Percentiles rank a stretch among this genome's conserved stretches.
Evolutionary conservation across 2,329 filamentous ascomycete species (phyloP).

Genomic region (Colletotrichum eleusines): DNA sequence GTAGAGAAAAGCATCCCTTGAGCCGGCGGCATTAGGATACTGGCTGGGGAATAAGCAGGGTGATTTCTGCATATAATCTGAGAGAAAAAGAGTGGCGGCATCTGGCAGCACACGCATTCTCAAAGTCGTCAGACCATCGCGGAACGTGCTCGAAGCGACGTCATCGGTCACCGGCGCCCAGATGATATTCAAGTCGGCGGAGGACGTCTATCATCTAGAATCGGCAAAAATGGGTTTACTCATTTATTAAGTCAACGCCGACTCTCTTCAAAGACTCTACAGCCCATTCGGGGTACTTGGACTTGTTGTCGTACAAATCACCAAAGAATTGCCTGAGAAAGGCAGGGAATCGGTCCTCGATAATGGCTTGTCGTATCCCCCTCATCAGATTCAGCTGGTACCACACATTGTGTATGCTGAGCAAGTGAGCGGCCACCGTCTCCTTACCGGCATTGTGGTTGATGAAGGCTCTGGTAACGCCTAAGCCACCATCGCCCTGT

Average conservation of each 20-base stretch:
- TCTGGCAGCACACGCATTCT: background rate
- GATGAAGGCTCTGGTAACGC: constrained; percentile 88
- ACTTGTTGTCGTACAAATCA: constrained; percentile 72
- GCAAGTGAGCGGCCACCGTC: constrained; percentile 85
- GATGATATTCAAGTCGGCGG: background rate
- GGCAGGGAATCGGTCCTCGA: constrained; percentile 83
- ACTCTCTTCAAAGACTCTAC: constrained; percentile 82
- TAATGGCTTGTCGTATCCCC: constrained; percentile 78
- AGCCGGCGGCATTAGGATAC: background rate
- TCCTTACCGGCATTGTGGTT: constrained; percentile 95
- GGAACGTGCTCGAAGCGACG: background rate
- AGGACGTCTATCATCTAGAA: background rate
- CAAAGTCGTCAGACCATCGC: background rate
- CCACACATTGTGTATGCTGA: constrained; percentile 97
- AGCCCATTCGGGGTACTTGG: constrained; percentile 85
- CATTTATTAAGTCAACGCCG: constrained; percentile 77
- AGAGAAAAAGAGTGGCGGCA: background rate
- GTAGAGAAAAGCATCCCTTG: background rate
- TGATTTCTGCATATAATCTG: background rate
- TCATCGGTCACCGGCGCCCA: background rate
- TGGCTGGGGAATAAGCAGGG: background rate
- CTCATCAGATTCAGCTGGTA: constrained; percentile 90
- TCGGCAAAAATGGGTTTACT: constrained; percentile 37
- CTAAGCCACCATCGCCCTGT: constrained; percentile 76
- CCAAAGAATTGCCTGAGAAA: constrained; percentile 85